A percentile compares a stretch with the other conserved stretches of the same genome.
Conservation (phyloP, 805 yeast species). For the Candida boleticola region DNA sequence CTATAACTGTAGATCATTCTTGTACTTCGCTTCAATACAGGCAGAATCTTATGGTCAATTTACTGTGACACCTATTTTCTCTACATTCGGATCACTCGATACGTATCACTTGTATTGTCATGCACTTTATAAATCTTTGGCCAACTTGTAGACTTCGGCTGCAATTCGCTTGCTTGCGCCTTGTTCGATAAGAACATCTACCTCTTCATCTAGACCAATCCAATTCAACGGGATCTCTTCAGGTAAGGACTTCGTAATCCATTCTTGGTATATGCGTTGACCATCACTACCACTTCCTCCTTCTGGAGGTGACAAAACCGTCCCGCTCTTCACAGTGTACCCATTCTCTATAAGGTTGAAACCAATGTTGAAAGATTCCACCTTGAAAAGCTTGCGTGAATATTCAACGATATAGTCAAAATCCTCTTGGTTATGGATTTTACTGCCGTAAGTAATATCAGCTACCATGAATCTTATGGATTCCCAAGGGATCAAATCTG, state of each 20-base stretch:
- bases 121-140: background rate
- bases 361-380: constrained; percentile 36
- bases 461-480: constrained; percentile 49
- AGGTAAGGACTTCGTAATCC: constrained; percentile 46
- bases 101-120: too few species aligned
- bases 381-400: constrained; percentile 37
- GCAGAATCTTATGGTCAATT: too few species aligned
- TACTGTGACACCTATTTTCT: too few species aligned
- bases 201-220: constrained; percentile 48
- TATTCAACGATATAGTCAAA: constrained; percentile 28
- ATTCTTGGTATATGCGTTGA: constrained; percentile 10
- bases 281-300: constrained; percentile 21
- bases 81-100: too few species aligned
- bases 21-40: too few species aligned
- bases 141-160: constrained; percentile 8
- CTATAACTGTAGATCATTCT: too few species aligned
- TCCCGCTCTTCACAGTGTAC: constrained; percentile 11
- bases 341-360: constrained; percentile 41
- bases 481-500: constrained; percentile 53
- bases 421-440: constrained; percentile 47
- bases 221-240: constrained; percentile 50
- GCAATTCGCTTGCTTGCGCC: constrained; percentile 18
- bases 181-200: constrained; percentile 32
- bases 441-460: constrained; percentile 65
- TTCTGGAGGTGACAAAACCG: constrained; percentile 46